Base-by-base conservation (phyloP, 1,284 basidiomycete species). In the Pseudomicrostroma phylloplanum region DNA sequence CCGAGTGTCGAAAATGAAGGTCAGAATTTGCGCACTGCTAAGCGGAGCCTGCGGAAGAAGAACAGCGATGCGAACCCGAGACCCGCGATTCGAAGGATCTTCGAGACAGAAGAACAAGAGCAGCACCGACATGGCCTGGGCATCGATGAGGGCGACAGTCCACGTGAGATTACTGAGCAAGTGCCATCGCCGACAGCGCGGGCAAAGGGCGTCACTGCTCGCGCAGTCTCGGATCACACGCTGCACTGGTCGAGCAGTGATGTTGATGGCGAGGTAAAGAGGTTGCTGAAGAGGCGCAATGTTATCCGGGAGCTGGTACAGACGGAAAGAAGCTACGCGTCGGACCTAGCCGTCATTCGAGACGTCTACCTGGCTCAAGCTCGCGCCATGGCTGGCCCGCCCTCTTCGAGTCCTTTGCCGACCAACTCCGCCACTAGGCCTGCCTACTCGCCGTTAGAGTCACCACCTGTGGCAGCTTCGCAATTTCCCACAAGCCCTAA, bases 241-340 rank as follows among this genome's bases (percentile, higher is more conserved):
- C 6, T 12, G 43, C 43, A 48, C 43, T 54, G 51, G 51, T 23
- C 51, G 7, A 54, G 26, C 13, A 71, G 67, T 2, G 57, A 66
- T 7, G 57, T 69, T 12, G 21, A 66, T 42, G 57, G 55, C 54
- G 61, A 73, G 15, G 63, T 68, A 17, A 80, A 79, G 64, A 53
- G 65, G n/a, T 72, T 83, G 42, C 81, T 89, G 19, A 93, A 91
- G 81, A 86, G 92, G 26, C 84, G 87, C 25, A 89, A 94, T 75
- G 88, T 91, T 1, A 82, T 96, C 41, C 85, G 87, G 55, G 92
- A 96, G 61, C 67, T 78, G 17, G 55, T 73, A 19, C 73, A 77
- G 49, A 92, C 90, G 21, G 92, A 96, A 77, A 83, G 88, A 30
- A 87, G 89, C 0, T 94, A 94, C 80, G 90, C 92, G 1, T 87